Percentiles rank a stretch among this genome's conserved stretches.
Evolutionary conservation across 2,329 filamentous ascomycete genomes (phyloP).

Genomic region (Chaetoscypha palmicola): DNA sequence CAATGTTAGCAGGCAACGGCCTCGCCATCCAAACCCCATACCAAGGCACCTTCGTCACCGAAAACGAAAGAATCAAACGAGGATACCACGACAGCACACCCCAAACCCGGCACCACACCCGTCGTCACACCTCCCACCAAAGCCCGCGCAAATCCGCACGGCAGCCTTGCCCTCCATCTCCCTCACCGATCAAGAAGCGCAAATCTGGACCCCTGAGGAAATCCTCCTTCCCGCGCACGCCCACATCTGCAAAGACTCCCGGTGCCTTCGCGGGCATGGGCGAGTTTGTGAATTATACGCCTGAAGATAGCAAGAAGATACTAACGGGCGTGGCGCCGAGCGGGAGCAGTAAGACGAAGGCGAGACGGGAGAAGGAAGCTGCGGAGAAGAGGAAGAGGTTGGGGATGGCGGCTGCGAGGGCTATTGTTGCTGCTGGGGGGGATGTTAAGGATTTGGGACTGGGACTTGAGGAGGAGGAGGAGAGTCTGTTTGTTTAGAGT

Average conservation of each 20-base stretch:
- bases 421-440: constrained; percentile 63
- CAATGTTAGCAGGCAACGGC: constrained; percentile 18
- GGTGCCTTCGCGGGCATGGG: constrained; percentile 32
- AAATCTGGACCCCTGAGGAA: constrained; percentile 23
- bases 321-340: constrained; percentile 87
- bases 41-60: constrained; percentile 12
- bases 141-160: not conserved
- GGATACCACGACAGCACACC: constrained; percentile 1
- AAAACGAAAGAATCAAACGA: not conserved
- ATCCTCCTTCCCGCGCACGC: constrained; percentile 17
- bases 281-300: constrained; percentile 86
- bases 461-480: constrained; percentile 36
- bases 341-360: constrained; percentile 89
- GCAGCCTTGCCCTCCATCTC: not conserved
- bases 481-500: constrained; percentile 36
- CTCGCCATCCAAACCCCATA: constrained; percentile 27
- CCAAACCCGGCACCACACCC: constrained; percentile 10
- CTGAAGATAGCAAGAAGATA: constrained; percentile 68
- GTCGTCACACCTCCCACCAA: constrained; percentile 14
- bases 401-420: constrained; percentile 61
- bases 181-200: constrained; percentile 21
- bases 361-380: constrained; percentile 82
- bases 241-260: constrained; percentile 32
- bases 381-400: constrained; percentile 65
- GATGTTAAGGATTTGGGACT: constrained; percentile 45